These are phyloP conservation scores for Hygrophila difformis DNA, from an alignment of 257 asterid species.

Conservation along the genomic window DNA sequence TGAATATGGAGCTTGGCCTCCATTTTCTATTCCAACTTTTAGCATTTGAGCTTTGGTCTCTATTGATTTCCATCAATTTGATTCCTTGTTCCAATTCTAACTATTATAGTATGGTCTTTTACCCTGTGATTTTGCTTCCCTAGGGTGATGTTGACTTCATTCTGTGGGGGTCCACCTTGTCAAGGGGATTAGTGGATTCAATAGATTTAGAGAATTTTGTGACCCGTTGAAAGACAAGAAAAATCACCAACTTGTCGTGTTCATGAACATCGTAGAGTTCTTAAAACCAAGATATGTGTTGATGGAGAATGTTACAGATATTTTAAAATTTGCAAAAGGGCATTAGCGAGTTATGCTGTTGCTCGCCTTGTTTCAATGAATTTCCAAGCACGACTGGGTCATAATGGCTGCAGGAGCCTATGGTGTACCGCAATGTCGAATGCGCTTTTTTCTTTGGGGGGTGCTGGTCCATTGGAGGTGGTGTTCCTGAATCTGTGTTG, in stretches of 20 bases:
- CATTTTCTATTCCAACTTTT: not conserved
- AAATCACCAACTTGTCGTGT: constrained; percentile 33
- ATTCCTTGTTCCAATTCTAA: not conserved
- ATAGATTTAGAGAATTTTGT: constrained; percentile 24
- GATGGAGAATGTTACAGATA: constrained; percentile 46
- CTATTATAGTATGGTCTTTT: not conserved
- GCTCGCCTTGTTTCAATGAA: constrained; percentile 32
- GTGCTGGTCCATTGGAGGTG: constrained; percentile 33
- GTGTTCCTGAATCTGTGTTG: not conserved
- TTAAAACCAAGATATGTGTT: constrained; percentile 29
- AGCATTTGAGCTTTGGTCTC: no score
- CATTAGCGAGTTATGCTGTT: constrained; percentile 30
- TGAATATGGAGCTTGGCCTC: not conserved
- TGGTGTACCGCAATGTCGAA: constrained; percentile 48
- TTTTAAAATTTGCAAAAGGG: constrained; percentile 28
- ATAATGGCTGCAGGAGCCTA: constrained; percentile 46
- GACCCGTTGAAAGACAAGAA: constrained; percentile 36
- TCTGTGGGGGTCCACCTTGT: constrained; percentile 55
- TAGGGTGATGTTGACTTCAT: constrained; percentile 44
- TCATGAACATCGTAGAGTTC: constrained; percentile 32
- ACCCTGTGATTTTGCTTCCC: not conserved
- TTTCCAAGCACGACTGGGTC: constrained; percentile 37
- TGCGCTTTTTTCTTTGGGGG: constrained; percentile 47
- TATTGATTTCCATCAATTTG: not conserved
- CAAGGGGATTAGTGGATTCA: constrained; percentile 52